These are phyloP conservation scores for Barbatosphaeria neglecta DNA, from an alignment of 495 filamentous ascomycete genomes.

Conservation along the genomic window DNA sequence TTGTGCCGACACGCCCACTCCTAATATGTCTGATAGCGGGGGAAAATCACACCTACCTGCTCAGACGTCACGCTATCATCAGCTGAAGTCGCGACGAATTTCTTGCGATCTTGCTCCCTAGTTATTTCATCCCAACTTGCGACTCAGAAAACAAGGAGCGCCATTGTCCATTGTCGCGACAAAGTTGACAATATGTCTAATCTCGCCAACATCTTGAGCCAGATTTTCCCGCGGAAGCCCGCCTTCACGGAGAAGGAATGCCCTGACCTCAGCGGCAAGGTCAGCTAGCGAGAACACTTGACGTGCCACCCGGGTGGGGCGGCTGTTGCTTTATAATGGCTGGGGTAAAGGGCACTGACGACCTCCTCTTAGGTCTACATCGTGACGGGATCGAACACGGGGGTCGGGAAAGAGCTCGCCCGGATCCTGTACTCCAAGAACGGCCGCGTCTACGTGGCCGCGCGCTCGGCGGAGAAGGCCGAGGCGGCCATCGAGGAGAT, in stretches of 20 bases:
- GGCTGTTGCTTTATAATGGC: no score
- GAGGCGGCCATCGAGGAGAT: constrained; percentile 10
- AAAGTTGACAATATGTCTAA: neutral
- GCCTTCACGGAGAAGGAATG: constrained; percentile 18
- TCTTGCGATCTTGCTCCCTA: no score
- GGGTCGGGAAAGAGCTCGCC: constrained; percentile 35
- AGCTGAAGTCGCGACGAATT: no score
- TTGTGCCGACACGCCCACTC: neutral
- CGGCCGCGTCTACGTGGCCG: constrained; percentile 41
- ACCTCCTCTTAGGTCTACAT: constrained; percentile 21
- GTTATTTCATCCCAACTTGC: neutral
- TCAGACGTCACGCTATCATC: no score
- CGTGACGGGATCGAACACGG: constrained; percentile 37
- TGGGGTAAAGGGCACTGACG: no score
- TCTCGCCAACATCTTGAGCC: constrained; percentile 8
- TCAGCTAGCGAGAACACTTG: neutral
- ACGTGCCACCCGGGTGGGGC: no score
- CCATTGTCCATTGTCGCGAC: neutral
- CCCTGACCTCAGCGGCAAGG: constrained; percentile 15
- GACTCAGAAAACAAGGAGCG: neutral
- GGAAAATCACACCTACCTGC: neutral
- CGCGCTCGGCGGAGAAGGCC: constrained; percentile 24
- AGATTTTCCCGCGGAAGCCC: constrained; percentile 14
- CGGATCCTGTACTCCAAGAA: constrained; percentile 31
- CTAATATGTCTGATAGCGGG: no score